Evolutionary conservation across 73 alveolate species (phyloP).

Genomic region (Paramecium octaurelia): DNA sequence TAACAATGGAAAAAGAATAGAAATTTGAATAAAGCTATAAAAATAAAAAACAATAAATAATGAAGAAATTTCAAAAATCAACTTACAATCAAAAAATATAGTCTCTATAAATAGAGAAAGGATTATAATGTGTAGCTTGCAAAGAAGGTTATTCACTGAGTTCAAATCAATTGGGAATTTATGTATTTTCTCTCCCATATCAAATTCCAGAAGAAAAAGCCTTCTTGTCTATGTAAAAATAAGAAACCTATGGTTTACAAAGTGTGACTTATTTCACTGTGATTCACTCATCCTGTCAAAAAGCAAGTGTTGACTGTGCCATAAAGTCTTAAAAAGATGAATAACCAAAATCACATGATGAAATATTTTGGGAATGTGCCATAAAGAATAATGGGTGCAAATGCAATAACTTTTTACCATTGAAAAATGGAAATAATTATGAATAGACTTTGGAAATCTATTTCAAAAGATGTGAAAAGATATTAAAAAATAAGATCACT

Average conservation of each 20-base stretch:
- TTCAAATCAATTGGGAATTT: neutral
- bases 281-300: neutral
- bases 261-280: constrained; percentile 38
- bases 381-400: neutral
- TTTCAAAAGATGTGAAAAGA: constrained; percentile 1
- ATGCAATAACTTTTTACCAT: constrained; percentile 25
- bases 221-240: neutral
- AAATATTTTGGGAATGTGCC: constrained; percentile 23
- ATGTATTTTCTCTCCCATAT: neutral
- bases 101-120: neutral
- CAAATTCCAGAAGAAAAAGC: constrained; percentile 25
- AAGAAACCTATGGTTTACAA: neutral
- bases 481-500: neutral
- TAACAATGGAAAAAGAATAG: neutral
- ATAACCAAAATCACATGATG: constrained; percentile 10
- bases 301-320: constrained; percentile 15
- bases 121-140: constrained; percentile 11
- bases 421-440: neutral
- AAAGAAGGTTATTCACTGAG: constrained; percentile 40
- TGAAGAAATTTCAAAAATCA: neutral
- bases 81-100: neutral
- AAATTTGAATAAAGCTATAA: neutral
- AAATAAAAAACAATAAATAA: neutral
- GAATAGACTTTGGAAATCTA: neutral
- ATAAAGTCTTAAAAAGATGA: constrained; percentile 1